These are phyloP conservation scores for Calonectria multiphialidica DNA, from an alignment of 2,329 filamentous ascomycete genomes.

Conservation along the genomic window DNA sequence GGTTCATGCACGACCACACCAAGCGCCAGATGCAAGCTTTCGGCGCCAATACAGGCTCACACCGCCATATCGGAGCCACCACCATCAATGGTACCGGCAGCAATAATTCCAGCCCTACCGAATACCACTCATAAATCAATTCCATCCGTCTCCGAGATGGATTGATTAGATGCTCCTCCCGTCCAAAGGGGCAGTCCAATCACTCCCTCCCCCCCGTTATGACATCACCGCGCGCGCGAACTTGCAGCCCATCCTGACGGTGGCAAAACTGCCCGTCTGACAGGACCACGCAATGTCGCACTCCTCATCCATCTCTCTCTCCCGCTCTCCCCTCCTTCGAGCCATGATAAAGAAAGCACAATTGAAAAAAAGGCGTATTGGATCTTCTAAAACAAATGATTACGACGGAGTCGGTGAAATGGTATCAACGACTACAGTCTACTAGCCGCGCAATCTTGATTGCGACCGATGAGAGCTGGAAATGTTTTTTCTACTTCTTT, in stretches of 20 bases:
- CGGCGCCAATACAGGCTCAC: conserved; percentile 42
- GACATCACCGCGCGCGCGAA: conserved; percentile 10
- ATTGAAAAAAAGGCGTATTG: background rate
- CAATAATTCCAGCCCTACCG: conserved; percentile 29
- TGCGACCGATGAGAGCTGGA: background rate
- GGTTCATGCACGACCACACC: conserved; percentile 74
- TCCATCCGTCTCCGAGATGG: background rate
- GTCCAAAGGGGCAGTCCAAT: background rate
- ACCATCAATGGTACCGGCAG: conserved; percentile 44
- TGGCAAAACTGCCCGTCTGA: conserved; percentile 2
- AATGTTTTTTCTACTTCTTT: background rate
- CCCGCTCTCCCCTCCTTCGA: background rate
- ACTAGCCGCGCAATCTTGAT: background rate
- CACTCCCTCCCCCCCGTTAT: background rate
- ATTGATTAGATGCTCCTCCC: background rate
- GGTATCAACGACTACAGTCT: background rate
- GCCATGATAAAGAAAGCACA: background rate
- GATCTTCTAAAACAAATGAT: background rate
- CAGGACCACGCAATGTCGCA: background rate
- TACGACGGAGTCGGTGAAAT: background rate
- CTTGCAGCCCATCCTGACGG: background rate
- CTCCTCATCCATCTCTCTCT: background rate
- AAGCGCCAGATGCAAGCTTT: conserved; percentile 73
- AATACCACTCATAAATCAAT: conserved; percentile 26
- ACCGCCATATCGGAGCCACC: conserved; percentile 20